These are phyloP conservation scores for Penicillium flavigenum DNA, from an alignment of 495 filamentous ascomycete genomes.

Conservation along the genomic window DNA sequence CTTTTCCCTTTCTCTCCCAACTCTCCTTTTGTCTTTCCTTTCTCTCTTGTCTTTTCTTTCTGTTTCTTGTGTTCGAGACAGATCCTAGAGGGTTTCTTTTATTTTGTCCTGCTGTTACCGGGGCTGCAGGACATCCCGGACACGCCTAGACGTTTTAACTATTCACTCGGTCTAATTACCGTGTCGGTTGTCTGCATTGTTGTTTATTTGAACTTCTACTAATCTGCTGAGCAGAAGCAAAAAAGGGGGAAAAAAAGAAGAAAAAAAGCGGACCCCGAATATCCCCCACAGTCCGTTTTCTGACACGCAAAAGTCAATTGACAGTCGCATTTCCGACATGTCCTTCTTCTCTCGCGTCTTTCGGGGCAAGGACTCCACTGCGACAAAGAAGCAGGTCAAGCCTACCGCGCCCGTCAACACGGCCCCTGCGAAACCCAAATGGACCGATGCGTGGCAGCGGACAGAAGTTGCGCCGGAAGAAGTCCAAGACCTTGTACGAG, in stretches of 20 bases:
- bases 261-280: slow-evolving; percentile 15
- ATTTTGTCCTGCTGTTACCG: slow-evolving; percentile 11
- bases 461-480: slow-evolving; percentile 86
- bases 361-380: slow-evolving; percentile 63
- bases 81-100: slow-evolving; percentile 7
- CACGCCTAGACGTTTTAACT: slow-evolving; percentile 22
- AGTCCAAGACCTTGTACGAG: slow-evolving; percentile 79
- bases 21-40: slow-evolving; percentile 9
- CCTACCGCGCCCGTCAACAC: slow-evolving; percentile 46
- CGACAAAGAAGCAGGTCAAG: slow-evolving; percentile 59
- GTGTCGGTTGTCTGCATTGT: slow-evolving; percentile 21
- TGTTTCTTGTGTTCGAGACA: slow-evolving; percentile 1
- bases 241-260: background rate
- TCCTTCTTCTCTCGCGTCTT: slow-evolving; percentile 72
- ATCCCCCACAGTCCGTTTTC: slow-evolving; percentile 13
- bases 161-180: slow-evolving; percentile 16
- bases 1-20: slow-evolving; percentile 17
- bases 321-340: slow-evolving; percentile 32
- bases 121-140: slow-evolving; percentile 44
- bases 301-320: slow-evolving; percentile 16
- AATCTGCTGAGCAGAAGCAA: slow-evolving; percentile 18
- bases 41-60: slow-evolving; percentile 6
- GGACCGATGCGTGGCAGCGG: slow-evolving; percentile 87
- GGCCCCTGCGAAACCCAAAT: slow-evolving; percentile 66
- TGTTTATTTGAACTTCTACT: slow-evolving; percentile 11